Base-by-base conservation (phyloP, 2,329 filamentous ascomycete species). In the Clonostachys rosea region DNA sequence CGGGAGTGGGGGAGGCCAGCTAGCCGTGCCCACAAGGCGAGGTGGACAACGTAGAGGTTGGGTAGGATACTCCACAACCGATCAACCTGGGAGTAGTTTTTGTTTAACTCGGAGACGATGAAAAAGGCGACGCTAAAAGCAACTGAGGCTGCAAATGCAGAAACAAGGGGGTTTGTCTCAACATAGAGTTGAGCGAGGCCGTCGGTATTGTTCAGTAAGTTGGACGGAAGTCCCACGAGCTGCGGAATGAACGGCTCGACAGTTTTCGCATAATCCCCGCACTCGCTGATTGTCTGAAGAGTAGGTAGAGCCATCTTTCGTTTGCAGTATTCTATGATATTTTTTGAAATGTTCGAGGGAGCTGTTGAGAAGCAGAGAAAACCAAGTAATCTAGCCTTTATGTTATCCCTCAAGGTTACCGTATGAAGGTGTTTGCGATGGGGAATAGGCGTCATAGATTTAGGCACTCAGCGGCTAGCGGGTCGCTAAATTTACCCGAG, bases 41-140 rank as follows among this genome's bases (percentile, higher is more conserved):
- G 94, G 66, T 99, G 91, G 6, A 83, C 78, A 62, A 94, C 87
- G 68, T 95, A 97, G 44, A 96, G 60, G 8, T 89, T 86, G 2
- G 94, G 94, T 44, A 99, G 70, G 50, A 99, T 75, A 61, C 89
- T 94, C 94, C 94, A 99, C 57, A 86, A 71, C 43, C 94, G 83
- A 66, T 99, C 94, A 40, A 99, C 86, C 68, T 99, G 94, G n/a
- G 91, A 96, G 66, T 91, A 96, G 67, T 99, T 99, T 59, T 79
- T 81, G 69, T 95, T 97, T 70, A 90, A 68, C 66, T 97, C 92
- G 1, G 91, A 89, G 6, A 83, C 72, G 34, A 92, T 60, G 20
- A 96, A 71, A 58, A 95, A 87, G 30, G 94, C 59, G 6, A 78
- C 77, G 2, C 83, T 83, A n/a, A 95, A 65, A 39, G 83, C 75